Evolutionary conservation across 164 flowering plant species (phyloP), one percentile per base, ranked within the genome.

Genomic region (Vitis labrusca): DNA sequence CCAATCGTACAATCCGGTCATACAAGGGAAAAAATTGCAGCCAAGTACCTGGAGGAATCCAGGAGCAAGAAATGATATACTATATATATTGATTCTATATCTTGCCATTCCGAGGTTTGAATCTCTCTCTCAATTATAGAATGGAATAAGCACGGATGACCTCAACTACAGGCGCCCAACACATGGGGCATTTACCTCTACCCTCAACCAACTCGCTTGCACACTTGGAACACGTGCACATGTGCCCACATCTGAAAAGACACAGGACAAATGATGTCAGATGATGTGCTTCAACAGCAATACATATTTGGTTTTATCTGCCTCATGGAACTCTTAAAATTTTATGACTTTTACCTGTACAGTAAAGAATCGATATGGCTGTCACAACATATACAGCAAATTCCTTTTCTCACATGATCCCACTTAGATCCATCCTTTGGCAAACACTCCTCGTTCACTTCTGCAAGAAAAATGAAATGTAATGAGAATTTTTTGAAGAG

Each of bases 191-290:
- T 75, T 90, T 94, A 32, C 90, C 95, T 63, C 75, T 81, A 44
- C 80, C 76, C 50, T 85, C 79, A 63, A 92, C 83, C 85, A 94
- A 78, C 71, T 85, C 85, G 57, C 83, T 84, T 19, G 99, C 97
- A 78, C 99, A 94, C 71, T 84, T 89, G 49, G 91, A 79, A 82
- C 99, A 94, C 49, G 92, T 80, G 80, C 97, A 89, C 98, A 92
- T 92, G 78, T 92, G 98, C 64, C 98, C 98, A 76, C 98, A 94
- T 83, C 98, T 94, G 91, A 64, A 80, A 14, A 16, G 19, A 51
- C 9, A 47, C 0, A 27, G 44, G n/a, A 13, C 19, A 3, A 14
- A 29, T 30, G 15, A 63, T 17, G 51, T 54, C 2, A 50, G 59
- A 48, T 29, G 2, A 27, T 32, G 10, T 7, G 69, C 19, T 3